Evolutionary conservation across 2,329 filamentous ascomycete species (phyloP), one percentile per base, ranked within the genome.

Genomic region (Cryphonectria naterciae): DNA sequence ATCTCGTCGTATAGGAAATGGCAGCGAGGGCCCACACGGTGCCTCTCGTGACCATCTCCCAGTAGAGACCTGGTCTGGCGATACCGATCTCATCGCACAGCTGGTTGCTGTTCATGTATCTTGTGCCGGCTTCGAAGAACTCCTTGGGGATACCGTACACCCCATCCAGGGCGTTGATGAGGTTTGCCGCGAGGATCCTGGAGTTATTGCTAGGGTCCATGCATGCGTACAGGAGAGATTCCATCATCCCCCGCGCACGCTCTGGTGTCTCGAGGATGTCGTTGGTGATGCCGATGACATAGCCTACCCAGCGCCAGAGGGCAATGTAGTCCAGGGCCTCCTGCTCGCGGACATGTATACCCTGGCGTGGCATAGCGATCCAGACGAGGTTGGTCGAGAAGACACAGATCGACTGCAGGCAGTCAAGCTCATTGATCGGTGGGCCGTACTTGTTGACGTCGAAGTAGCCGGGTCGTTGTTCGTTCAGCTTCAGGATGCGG

Each of bases 401-500:
- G 0, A 87, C 89, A 10, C 83, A 82, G 71, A 92, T 89, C 0
- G 90, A 91, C 5, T 83, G 88, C 49, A 92, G 88, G 58, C 84
- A 88, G 76, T 92, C 90, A 0, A 92, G 82, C 49, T 89, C 87
- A 73, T 90, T 92, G 75, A 91, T 86, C 0, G 91, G 91, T 1
- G 90, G 82, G 1, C 91, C 91, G 75, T 83, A 86, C 65, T 85
- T 82, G 28, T 85, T 81, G 1, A 88, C 78, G 65, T 89, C 83
- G 77, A 88, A 92, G 78, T 92, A 92, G 4, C 83, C 84, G 0
- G 89, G 87, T 17, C 84, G 80, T 32, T 83, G 78, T 4, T 83
- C 77, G 8, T 84, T 84, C 3, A 93, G 82, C 41, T 84, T 86
- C 75, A 91, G 80, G 70, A 92, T 92, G 17, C 88, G 85, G 68